Percentiles rank a stretch among this genome's conserved stretches.
Conservation (phyloP, 129 eudicot genomes). For the Saussurea involucrata region DNA sequence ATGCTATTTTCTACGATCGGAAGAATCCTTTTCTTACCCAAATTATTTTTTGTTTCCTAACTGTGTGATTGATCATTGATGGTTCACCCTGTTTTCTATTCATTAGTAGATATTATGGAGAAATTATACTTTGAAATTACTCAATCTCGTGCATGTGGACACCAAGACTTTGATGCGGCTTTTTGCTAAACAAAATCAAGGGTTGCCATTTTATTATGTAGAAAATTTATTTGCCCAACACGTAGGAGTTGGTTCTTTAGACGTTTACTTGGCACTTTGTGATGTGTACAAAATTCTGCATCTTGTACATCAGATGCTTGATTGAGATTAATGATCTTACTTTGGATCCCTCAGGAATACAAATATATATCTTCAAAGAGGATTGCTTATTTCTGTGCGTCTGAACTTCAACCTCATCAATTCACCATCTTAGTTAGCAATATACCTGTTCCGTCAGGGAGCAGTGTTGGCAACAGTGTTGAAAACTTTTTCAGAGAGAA, state of each 20-base stretch:
- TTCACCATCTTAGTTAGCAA: slow-evolving; percentile 56
- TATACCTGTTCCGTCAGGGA: slow-evolving; percentile 46
- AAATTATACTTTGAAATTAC: neutral
- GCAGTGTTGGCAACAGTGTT: slow-evolving; percentile 40
- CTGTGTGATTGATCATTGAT: neutral
- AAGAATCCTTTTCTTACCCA: neutral
- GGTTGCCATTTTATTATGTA: neutral
- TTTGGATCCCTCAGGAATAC: slow-evolving; percentile 49
- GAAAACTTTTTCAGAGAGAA: slow-evolving; percentile 51
- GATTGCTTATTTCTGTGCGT: slow-evolving; percentile 46
- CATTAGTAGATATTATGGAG: neutral
- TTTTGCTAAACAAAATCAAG: neutral
- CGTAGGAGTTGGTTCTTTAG: neutral
- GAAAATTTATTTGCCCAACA: neutral
- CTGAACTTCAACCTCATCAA: slow-evolving; percentile 56
- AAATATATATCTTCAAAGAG: slow-evolving; percentile 48
- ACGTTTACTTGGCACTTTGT: neutral
- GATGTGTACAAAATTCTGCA: neutral
- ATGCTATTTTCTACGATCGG: neutral
- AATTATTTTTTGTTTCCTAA: neutral
- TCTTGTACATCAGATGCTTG: slow-evolving; percentile 18
- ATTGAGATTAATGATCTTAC: slow-evolving; percentile 3
- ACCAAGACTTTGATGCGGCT: neutral
- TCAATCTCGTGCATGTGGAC: neutral
- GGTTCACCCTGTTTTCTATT: slow-evolving; percentile 6